These are phyloP conservation scores for Sporobolus alterniflorus DNA, from an alignment of 202 grass and related monocot species.

Conservation along the genomic window DNA sequence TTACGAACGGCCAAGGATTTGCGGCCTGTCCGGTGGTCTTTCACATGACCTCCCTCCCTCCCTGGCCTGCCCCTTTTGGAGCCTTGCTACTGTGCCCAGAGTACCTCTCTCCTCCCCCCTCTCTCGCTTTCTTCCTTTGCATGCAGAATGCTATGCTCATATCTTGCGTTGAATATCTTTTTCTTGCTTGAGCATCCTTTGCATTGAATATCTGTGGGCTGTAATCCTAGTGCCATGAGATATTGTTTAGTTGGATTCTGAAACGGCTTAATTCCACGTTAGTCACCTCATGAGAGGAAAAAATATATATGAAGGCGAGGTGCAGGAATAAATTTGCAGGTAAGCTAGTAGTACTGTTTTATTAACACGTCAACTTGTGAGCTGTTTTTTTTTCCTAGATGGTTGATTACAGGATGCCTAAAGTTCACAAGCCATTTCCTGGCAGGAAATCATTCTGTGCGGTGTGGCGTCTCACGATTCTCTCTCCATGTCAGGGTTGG, in stretches of 20 bases:
- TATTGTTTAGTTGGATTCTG: constrained; percentile 8
- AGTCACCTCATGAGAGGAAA: constrained; percentile 39
- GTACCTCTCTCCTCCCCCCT: neutral
- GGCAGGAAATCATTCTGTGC: neutral
- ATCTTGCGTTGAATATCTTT: constrained; percentile 16
- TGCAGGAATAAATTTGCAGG: neutral
- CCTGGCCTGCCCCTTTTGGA: constrained; percentile 17
- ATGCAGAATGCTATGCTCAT: constrained; percentile 1
- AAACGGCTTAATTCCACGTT: neutral
- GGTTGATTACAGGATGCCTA: neutral
- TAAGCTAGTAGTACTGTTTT: neutral
- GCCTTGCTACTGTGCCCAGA: neutral
- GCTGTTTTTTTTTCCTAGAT: neutral
- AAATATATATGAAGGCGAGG: constrained; percentile 19
- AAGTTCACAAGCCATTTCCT: constrained; percentile 1
- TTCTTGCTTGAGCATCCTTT: constrained; percentile 14
- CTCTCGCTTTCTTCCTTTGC: neutral
- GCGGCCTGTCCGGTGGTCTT: constrained; percentile 22
- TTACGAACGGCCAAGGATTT: constrained; percentile 38
- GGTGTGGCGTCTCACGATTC: constrained; percentile 1
- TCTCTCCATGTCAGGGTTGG: neutral
- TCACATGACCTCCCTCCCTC: constrained; percentile 37
- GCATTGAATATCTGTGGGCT: constrained; percentile 12
- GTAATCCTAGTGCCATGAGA: constrained; percentile 21
- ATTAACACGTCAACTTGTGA: neutral